Conservation (phyloP, 768 basidiomycete genomes). For the Grammothele lineata region DNA sequence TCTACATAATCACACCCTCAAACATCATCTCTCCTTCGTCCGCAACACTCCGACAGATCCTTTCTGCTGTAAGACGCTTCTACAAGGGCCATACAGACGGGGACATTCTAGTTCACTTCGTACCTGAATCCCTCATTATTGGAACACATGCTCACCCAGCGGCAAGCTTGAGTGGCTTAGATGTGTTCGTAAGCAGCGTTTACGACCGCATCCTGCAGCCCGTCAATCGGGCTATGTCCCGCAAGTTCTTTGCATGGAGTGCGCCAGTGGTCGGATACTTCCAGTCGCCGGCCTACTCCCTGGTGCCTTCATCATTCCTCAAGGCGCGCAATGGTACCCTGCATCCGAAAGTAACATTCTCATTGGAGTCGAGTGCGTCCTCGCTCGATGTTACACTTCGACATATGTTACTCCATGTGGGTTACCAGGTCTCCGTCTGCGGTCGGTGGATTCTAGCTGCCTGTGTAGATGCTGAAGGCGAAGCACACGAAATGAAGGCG, state of each 20-base stretch:
- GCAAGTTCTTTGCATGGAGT: slow-evolving; percentile 39
- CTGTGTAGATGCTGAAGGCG: slow-evolving; percentile 75
- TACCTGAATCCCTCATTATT: slow-evolving; percentile 61
- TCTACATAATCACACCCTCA: slow-evolving; percentile 67
- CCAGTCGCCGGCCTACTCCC: slow-evolving; percentile 60
- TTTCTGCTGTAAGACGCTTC: slow-evolving; percentile 58
- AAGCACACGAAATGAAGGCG: slow-evolving; percentile 63
- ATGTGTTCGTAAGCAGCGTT: slow-evolving; percentile 53
- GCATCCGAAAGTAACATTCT: slow-evolving; percentile 30
- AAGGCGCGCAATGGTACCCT: slow-evolving; percentile 24
- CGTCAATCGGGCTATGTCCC: slow-evolving; percentile 58
- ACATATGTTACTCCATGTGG: slow-evolving; percentile 70
- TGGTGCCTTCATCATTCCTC: slow-evolving; percentile 22
- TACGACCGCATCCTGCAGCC: slow-evolving; percentile 68
- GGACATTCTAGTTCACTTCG: slow-evolving; percentile 65
- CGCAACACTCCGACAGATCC: slow-evolving; percentile 61
- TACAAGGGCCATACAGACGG: slow-evolving; percentile 40
- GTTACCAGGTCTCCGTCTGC: slow-evolving; percentile 60
- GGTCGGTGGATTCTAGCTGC: slow-evolving; percentile 76
- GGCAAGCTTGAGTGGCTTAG: slow-evolving; percentile 38
- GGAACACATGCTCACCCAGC: slow-evolving; percentile 43
- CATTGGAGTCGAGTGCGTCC: slow-evolving; percentile 34
- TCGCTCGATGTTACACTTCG: slow-evolving; percentile 50
- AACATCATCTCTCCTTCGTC: slow-evolving; percentile 60
- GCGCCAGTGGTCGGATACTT: slow-evolving; percentile 46